Conservation (phyloP, 768 basidiomycete species). For the Russula vinacea region DNA sequence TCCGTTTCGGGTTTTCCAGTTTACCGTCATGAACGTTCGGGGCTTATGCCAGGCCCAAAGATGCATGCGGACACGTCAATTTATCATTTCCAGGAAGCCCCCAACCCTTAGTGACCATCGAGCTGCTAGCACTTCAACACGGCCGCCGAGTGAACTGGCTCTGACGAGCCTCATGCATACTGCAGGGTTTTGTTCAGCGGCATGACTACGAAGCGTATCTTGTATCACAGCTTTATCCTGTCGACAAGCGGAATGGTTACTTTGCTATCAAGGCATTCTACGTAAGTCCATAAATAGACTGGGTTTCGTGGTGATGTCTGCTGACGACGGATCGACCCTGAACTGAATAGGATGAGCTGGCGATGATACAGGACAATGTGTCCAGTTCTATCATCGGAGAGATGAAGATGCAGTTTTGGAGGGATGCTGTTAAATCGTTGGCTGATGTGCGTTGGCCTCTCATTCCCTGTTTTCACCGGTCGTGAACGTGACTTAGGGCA, state of each 20-base stretch:
- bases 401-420: slow-evolving; percentile 87
- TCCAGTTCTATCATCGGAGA: slow-evolving; percentile 73
- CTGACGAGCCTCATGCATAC: slow-evolving; percentile 51
- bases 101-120: not conserved
- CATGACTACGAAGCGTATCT: slow-evolving; percentile 83
- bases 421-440: slow-evolving; percentile 69
- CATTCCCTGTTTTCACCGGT: slow-evolving; percentile 16
- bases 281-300: slow-evolving; percentile 46
- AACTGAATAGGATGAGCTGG: slow-evolving; percentile 62
- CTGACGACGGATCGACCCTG: slow-evolving; percentile 2
- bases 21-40: slow-evolving; percentile 8
- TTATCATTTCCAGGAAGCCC: not conserved
- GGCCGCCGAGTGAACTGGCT: slow-evolving; percentile 28
- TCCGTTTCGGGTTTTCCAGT: not conserved
- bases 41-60: slow-evolving; percentile 5
- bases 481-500: slow-evolving; percentile 48
- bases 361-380: slow-evolving; percentile 71
- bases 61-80: not conserved
- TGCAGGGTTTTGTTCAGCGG: slow-evolving; percentile 70
- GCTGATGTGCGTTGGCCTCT: slow-evolving; percentile 49
- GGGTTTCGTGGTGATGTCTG: not conserved
- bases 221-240: slow-evolving; percentile 67
- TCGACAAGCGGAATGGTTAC: slow-evolving; percentile 59
- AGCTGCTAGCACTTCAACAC: slow-evolving; percentile 15
- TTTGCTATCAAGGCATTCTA: slow-evolving; percentile 82